Percentiles rank a stretch among this genome's conserved stretches.
Evolutionary conservation across 2,329 filamentous ascomycete genomes (phyloP).

Genomic region (Ceratocystis smalleyi): DNA sequence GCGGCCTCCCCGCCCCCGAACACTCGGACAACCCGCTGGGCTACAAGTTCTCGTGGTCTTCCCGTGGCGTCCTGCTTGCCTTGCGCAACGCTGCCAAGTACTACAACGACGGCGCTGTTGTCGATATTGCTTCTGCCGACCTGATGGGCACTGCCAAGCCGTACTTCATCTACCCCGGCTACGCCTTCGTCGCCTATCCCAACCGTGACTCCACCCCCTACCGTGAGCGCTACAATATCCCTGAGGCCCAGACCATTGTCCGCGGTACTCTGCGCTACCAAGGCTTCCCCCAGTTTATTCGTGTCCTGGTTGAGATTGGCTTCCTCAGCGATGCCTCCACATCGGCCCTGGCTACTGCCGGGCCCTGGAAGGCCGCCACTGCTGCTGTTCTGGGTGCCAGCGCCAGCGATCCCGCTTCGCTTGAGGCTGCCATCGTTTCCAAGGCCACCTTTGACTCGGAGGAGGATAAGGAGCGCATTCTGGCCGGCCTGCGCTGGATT

Average conservation of each 20-base stretch:
- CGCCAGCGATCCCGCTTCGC: conserved; percentile 50
- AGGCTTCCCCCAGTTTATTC: conserved; percentile 84
- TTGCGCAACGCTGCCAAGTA: conserved; percentile 72
- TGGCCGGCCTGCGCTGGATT: conserved; percentile 59
- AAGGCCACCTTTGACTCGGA: conserved; percentile 51
- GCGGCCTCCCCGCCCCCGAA: conserved; percentile 57
- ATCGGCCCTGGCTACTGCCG: conserved; percentile 48
- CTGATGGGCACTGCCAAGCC: conserved; percentile 81
- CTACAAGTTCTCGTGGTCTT: conserved; percentile 70
- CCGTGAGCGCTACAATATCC: conserved; percentile 78
- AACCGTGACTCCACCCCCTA: conserved; percentile 84
- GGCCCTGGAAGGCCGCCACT: conserved; percentile 75
- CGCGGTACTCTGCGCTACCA: conserved; percentile 69
- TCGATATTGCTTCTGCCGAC: conserved; percentile 44
- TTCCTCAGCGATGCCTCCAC: conserved; percentile 63
- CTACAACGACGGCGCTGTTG: conserved; percentile 63
- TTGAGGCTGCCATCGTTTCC: conserved; percentile 55
- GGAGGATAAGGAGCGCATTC: conserved; percentile 53
- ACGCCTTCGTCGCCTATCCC: conserved; percentile 78
- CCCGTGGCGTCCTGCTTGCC: conserved; percentile 74
- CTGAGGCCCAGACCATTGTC: conserved; percentile 80
- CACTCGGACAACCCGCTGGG: conserved; percentile 76
- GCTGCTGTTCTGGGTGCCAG: conserved; percentile 56
- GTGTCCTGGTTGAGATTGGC: conserved; percentile 72
- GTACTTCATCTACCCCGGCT: conserved; percentile 81